A percentile compares a stretch with the other conserved stretches of the same genome.
Conservation (phyloP, 2,329 filamentous ascomycete species). For the Dryadomyces sulphureus region DNA sequence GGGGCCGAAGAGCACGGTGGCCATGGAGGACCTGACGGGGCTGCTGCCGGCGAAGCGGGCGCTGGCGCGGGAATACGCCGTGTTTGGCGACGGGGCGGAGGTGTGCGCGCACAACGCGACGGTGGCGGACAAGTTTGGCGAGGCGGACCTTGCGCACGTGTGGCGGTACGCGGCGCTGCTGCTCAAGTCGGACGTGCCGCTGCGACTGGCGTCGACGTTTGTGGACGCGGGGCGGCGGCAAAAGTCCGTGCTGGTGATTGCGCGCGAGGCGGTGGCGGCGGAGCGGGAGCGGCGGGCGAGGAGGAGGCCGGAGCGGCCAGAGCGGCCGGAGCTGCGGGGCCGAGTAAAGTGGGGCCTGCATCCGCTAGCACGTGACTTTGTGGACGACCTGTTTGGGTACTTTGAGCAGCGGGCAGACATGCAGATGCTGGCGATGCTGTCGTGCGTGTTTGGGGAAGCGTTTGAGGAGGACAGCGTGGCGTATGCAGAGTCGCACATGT, state of each 20-base stretch:
- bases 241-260: conserved; percentile 54
- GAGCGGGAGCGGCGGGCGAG: neutral
- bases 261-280: conserved; percentile 40
- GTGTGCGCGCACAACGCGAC: conserved; percentile 74
- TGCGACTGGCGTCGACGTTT: conserved; percentile 41
- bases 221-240: conserved; percentile 22
- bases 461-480: conserved; percentile 43
- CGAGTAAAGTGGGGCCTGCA: conserved; percentile 55
- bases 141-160: conserved; percentile 58
- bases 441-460: conserved; percentile 52
- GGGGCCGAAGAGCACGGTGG: conserved; percentile 51
- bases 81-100: conserved; percentile 69
- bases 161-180: conserved; percentile 74
- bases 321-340: conserved; percentile 28
- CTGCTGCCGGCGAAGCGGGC: conserved; percentile 65
- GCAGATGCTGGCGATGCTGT: conserved; percentile 59
- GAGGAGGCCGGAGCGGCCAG: neutral
- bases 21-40: conserved; percentile 54
- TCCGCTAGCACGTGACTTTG: conserved; percentile 46
- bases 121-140: conserved; percentile 58
- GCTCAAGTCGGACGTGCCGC: conserved; percentile 59
- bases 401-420: conserved; percentile 48
- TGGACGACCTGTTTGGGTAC: conserved; percentile 46
- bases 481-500: conserved; percentile 40
- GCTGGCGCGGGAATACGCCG: conserved; percentile 65